These are phyloP conservation scores for Puccinia polysora DNA, from an alignment of 1,284 basidiomycete species.

Conservation along the genomic window DNA sequence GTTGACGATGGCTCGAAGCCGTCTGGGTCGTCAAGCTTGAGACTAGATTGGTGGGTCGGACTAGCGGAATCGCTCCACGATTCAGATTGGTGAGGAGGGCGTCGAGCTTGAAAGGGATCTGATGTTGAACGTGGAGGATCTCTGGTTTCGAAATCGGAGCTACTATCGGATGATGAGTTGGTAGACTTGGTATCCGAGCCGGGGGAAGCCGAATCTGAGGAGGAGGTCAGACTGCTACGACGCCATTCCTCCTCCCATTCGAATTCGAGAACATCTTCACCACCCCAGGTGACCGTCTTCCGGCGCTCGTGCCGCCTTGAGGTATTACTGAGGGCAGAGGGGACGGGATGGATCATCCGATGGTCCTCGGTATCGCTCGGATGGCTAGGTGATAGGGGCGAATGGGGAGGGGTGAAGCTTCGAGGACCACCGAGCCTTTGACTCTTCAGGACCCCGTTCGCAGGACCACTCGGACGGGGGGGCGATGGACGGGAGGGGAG, in stretches of 20 bases:
- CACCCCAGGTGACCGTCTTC: slow-evolving; percentile 42
- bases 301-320: slow-evolving; percentile 26
- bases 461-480: not conserved
- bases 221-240: slow-evolving; percentile 17
- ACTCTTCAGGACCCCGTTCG: slow-evolving; percentile 33
- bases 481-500: not conserved
- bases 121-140: not conserved
- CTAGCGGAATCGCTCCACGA: not conserved
- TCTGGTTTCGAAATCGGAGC: slow-evolving; percentile 10
- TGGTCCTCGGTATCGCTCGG: not conserved
- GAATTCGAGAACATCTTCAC: slow-evolving; percentile 39
- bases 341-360: not conserved
- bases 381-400: not conserved
- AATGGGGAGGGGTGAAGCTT: slow-evolving; percentile 37
- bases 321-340: slow-evolving; percentile 23
- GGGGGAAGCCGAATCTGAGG: slow-evolving; percentile 17
- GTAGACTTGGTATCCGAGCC: not conserved
- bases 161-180: slow-evolving; percentile 11
- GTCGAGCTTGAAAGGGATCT: not conserved
- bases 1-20: not conserved
- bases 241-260: slow-evolving; percentile 41
- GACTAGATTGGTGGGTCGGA: not conserved
- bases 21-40: not conserved
- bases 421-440: slow-evolving; percentile 40
- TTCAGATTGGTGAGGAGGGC: not conserved